Base-by-base conservation (phyloP, 805 yeast species). In the Lipomyces sp. region DNA sequence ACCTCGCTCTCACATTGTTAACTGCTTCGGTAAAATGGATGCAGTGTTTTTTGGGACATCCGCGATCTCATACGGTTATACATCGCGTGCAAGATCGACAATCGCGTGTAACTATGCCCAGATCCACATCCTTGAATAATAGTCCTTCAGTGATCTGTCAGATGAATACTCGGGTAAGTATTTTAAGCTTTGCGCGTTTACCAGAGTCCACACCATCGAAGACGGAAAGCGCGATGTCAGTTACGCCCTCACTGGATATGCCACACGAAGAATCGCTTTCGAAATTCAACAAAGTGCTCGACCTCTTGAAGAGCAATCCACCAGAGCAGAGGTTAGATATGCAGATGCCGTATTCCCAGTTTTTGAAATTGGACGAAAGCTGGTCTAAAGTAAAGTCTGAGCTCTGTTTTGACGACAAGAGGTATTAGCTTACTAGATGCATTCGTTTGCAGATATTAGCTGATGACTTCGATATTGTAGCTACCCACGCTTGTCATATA, bases 71-170 rank as follows among this genome's bases (percentile, higher is more conserved):
- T 18, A 18, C 29, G 29, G 53, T n/a, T 48, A 15, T 15, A n/a
- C 29, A 18, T 48, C 53, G 53, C 53, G 53, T 48, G 53, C 53
- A 2, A 48, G 53, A 48, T 48, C 53, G 53, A 35, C 29, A n/a
- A n/a, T 3, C 18, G 53, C 53, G 29, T 48, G 53, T 1, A n/a
- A 18, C 1, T 3, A n/a, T 11, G 39, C 39, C 39, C 39, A 35
- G 29, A 48, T 48, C 53, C 3, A 48, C 53, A 48, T 1, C 53
- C 53, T 2, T 48, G 53, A n/a, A 18, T 3, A 1, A 18, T 7
- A 48, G 53, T 48, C 53, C 53, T 48, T n/a, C 53, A 48, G 53
- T 48, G 53, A 48, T 18, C 29, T n/a, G 2, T 48, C 53, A 48
- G 53, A 48, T 18, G 53, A 2, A 18, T 18, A 48, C 53, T 15